A percentile compares a stretch with the other conserved stretches of the same genome.
These are phyloP conservation scores for Phoma herbarum DNA, from an alignment of 2,329 filamentous ascomycete genomes.

Conservation along the genomic window DNA sequence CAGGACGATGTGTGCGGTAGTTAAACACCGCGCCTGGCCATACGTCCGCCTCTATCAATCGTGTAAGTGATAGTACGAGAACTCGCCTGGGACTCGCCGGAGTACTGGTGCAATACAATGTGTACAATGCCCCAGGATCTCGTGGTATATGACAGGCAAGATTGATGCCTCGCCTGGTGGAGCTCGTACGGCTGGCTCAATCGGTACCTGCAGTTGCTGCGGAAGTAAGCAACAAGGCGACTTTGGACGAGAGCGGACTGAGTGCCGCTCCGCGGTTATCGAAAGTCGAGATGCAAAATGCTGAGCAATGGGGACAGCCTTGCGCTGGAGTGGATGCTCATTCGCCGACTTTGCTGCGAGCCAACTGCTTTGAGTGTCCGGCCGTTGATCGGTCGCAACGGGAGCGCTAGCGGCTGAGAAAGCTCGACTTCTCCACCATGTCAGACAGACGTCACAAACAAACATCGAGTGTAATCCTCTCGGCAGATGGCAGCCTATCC, in stretches of 20 bases:
- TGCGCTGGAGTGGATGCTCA: not conserved
- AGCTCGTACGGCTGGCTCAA: conserved; percentile 5
- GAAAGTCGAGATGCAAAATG: conserved; percentile 12
- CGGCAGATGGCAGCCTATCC: conserved; percentile 27
- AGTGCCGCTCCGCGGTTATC: conserved; percentile 11
- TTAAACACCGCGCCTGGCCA: not conserved
- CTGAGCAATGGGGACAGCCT: conserved; percentile 13
- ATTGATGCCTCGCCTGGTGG: not conserved
- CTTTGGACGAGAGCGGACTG: not conserved
- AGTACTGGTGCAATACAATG: not conserved
- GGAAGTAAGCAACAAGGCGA: conserved; percentile 3
- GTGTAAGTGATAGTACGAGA: not conserved
- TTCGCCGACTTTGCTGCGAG: conserved; percentile 1
- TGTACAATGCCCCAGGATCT: conserved; percentile 5
- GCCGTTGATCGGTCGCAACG: conserved; percentile 15
- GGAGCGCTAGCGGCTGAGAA: conserved; percentile 35
- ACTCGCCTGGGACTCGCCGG: not conserved
- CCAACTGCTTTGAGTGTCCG: not conserved
- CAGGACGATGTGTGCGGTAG: not conserved
- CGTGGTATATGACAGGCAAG: not conserved
- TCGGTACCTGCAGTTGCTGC: conserved; percentile 17
- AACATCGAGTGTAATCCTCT: conserved; percentile 24
- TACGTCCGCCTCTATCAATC: not conserved
- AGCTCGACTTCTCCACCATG: conserved; percentile 29
- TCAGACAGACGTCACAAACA: conserved; percentile 46